Base-by-base conservation (phyloP, 495 filamentous ascomycete species). In the Neurospora hispaniola region DNA sequence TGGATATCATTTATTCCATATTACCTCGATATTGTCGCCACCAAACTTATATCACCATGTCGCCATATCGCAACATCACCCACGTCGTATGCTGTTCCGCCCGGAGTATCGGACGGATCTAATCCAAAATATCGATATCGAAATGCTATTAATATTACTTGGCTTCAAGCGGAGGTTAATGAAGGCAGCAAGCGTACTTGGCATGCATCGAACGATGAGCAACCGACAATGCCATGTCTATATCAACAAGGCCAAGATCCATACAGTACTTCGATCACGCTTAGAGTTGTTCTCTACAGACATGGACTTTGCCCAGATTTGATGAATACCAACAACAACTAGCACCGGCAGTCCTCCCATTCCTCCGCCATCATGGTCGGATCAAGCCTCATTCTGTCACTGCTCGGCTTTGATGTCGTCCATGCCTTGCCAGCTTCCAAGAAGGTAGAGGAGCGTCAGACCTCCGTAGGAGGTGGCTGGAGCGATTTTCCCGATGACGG, bases 1-100 rank as follows among this genome's bases (percentile, higher is more conserved):
- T 74, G 71, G 48, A 66, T 69, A 78, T 81, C 79, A 81, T 81
- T 76, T 81, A 81, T 78, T 76, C 71, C 75, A 81, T 81, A 81
- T 81, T 81, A 74, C 77, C 42, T 71, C 71, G 71, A 80, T 70
- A 81, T 80, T 81, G 75, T 76, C 76, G 77, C 78, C 78, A 78
- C 79, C 73, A 73, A 73, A 76, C 68, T 59, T 48, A 68, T 40
- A 72, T 75, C 44, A 38, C 70, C 42, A 70, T 71, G 68, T 76
- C 71, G 59, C 71, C 75, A 74, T 69, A 71, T 72, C 72, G 69
- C 69, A 66, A 66, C 14, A 66, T 66, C 27, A 38, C 54, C 54
- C 72, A 73, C 42, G 72, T 48, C 74, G 71, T 72, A 74, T 70
- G 73, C 69, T 74, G 43, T 43, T 39, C 70, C 31, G 70, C 43